Conservation (phyloP, 805 yeast genomes). For the Kluyveromyces starmeri region DNA sequence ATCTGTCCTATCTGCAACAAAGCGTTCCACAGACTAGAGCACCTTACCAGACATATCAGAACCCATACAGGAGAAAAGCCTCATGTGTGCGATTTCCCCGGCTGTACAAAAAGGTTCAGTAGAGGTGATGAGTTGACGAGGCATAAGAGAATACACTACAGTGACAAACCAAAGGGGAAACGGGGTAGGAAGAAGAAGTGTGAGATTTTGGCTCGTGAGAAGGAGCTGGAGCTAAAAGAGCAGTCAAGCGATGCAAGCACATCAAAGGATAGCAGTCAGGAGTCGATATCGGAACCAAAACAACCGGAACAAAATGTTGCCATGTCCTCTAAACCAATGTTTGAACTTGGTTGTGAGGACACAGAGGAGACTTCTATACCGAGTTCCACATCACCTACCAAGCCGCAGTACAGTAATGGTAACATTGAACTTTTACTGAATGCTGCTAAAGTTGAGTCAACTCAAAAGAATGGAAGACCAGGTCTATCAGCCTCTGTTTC, state of each 20-base stretch:
- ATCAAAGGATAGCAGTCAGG: no score
- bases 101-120: slow-evolving; percentile 58
- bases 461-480: not conserved
- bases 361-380: not conserved
- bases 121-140: slow-evolving; percentile 69
- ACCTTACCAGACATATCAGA: slow-evolving; percentile 69
- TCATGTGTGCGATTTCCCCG: slow-evolving; percentile 64
- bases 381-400: not conserved
- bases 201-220: slow-evolving; percentile 5
- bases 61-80: slow-evolving; percentile 82
- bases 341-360: slow-evolving; percentile 4
- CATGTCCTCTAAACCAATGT: slow-evolving; percentile 5
- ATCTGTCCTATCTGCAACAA: slow-evolving; percentile 67
- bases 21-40: slow-evolving; percentile 69
- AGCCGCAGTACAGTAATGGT: not conserved
- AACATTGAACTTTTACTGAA: slow-evolving; percentile 2
- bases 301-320: no score
- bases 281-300: not conserved
- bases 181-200: slow-evolving; percentile 35
- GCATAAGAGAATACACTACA: slow-evolving; percentile 63
- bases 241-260: no score
- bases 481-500: not conserved
- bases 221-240: slow-evolving; percentile 1
- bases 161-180: slow-evolving; percentile 60
- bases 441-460: slow-evolving; percentile 4